Evolutionary conservation across 2,329 filamentous ascomycete species (phyloP), one percentile per base, ranked within the genome.

Genomic region (Cercospora canescens): DNA sequence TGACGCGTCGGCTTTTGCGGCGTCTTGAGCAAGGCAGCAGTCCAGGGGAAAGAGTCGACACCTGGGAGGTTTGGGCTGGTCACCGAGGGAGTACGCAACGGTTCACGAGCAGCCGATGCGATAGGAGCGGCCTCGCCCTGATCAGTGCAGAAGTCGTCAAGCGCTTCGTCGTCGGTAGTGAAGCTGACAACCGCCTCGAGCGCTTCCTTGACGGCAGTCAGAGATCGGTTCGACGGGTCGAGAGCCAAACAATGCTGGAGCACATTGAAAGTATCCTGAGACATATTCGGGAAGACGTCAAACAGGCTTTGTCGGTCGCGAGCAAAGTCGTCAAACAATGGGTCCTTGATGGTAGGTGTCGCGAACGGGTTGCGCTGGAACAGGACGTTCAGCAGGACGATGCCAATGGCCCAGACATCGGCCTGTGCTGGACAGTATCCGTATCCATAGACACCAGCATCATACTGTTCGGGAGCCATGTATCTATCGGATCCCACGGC

Each of bases 391-490:
- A 99, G 86, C 70, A 99, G 84, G 79, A 95, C 97, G 80, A 99
- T 94, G 69, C 95, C 95, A 76, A 99, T 91, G 64, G 95, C 93
- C 95, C 95, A 99, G 73, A 97, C 89, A 78, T 99, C 95, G 60
- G 95, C 95, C 81, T 95, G 89, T 54, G 92, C 92, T 55, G 95
- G 94, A 63, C 93, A 94, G 81, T 99, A 99, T 66, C 95, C 95
- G 63, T 75, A 76, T 57, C 76, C 75, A 69, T 87, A 88, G 69
- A 89, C 90, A 72, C 89, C 88, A 61, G 94, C 93, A 78, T 98
- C 94, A 75, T 95, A 98, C 80, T 99, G 95, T 81, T 99, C 95
- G 5, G 95, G 95, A 63, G 95, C 94, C 95, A 99, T 99, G 83
- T 99, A 99, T 63, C 95, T 93, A 78, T 99, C 95, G 78, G 95